Conservation (phyloP, 2,329 filamentous ascomycete genomes). For the Aaosphaeria arxii region DNA sequence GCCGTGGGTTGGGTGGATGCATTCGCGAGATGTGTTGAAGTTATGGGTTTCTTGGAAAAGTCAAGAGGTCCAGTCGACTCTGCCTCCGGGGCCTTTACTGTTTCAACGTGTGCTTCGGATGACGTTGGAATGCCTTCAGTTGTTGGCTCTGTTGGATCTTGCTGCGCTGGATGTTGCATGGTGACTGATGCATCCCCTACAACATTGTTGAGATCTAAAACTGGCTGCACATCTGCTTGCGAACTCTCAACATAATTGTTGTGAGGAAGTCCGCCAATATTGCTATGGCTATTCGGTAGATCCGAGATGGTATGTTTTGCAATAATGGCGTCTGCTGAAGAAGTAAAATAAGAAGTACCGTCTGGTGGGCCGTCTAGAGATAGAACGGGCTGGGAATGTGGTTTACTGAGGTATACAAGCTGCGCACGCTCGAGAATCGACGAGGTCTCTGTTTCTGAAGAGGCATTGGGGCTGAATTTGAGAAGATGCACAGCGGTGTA, state of each 20-base stretch:
- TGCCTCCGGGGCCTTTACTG: background rate
- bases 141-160: background rate
- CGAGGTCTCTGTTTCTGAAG: background rate
- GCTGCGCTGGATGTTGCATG: background rate
- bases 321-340: constrained; percentile 76
- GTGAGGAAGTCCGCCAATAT: background rate
- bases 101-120: background rate
- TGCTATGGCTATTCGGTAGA: constrained; percentile 1
- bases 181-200: background rate
- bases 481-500: constrained; percentile 65
- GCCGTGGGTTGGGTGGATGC: background rate
- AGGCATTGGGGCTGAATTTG: constrained; percentile 9
- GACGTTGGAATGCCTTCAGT: background rate
- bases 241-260: background rate
- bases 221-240: background rate
- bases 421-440: constrained; percentile 19
- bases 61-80: constrained; percentile 2
- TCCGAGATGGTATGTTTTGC: constrained; percentile 68
- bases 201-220: background rate
- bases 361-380: constrained; percentile 50
- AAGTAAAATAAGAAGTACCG: constrained; percentile 67
- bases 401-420: constrained; percentile 60
- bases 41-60: constrained; percentile 15
- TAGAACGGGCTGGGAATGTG: constrained; percentile 77
- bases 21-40: constrained; percentile 1